Evolutionary conservation across 2,329 filamentous ascomycete species (phyloP).

Genomic region (Bertia moriformis): DNA sequence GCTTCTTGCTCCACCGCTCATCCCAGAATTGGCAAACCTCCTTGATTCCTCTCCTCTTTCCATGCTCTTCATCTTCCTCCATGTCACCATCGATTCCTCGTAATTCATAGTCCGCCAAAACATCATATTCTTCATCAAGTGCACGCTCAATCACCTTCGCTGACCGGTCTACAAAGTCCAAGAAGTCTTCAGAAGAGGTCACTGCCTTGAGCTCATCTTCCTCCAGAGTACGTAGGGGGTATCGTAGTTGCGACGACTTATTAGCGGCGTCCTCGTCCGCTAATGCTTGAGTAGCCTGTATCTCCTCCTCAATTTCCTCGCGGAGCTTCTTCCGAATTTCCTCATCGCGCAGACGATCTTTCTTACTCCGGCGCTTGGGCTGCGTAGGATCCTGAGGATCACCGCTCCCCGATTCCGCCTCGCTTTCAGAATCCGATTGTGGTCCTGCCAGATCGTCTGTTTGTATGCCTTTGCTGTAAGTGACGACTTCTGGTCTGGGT

Average conservation of each 20-base stretch:
- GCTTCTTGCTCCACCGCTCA: slow-evolving; percentile 89
- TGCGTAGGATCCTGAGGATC: slow-evolving; percentile 36
- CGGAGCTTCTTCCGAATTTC: slow-evolving; percentile 74
- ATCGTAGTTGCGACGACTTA: slow-evolving; percentile 17
- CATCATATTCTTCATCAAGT: slow-evolving; percentile 88
- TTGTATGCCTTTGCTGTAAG: slow-evolving; percentile 94
- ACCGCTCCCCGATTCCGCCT: slow-evolving; percentile 39
- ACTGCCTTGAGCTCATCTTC: slow-evolving; percentile 80
- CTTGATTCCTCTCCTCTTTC: slow-evolving; percentile 64
- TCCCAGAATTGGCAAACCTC: slow-evolving; percentile 90
- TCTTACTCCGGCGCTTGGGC: slow-evolving; percentile 63
- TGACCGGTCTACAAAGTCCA: slow-evolving; percentile 87
- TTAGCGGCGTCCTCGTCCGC: slow-evolving; percentile 27
- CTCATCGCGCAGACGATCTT: slow-evolving; percentile 72
- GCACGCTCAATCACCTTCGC: slow-evolving; percentile 95
- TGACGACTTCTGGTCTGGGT: slow-evolving; percentile 54
- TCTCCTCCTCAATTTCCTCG: slow-evolving; percentile 82
- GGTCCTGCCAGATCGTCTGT: slow-evolving; percentile 45
- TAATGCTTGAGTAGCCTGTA: slow-evolving; percentile 56
- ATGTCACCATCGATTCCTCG: slow-evolving; percentile 64
- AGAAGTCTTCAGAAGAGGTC: slow-evolving; percentile 80
- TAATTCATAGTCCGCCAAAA: slow-evolving; percentile 84
- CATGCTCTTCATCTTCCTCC: slow-evolving; percentile 65
- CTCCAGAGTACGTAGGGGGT: slow-evolving; percentile 66
- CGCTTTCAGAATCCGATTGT: neutral